Evolutionary conservation across 2,329 filamentous ascomycete species (phyloP).

Genomic region (Colletotrichum sp.): DNA sequence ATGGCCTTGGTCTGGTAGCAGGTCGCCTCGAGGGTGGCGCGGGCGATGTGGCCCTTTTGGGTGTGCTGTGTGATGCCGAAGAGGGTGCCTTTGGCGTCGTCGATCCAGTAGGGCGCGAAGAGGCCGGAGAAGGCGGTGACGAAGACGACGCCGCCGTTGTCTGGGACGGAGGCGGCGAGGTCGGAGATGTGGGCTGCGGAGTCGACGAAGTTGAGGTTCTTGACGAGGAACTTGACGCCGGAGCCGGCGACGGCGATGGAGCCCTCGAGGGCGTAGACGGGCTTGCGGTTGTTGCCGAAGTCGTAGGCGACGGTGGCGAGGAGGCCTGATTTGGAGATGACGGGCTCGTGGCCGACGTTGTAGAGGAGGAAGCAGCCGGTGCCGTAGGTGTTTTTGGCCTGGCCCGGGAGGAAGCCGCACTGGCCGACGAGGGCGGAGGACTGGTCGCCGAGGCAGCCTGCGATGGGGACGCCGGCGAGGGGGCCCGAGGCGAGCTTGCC

Average conservation of each 20-base stretch:
- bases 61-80: constrained; percentile 89
- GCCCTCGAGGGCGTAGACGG: constrained; percentile 83
- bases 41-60: constrained; percentile 83
- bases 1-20: constrained; percentile 95
- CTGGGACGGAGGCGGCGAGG: constrained; percentile 58
- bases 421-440: constrained; percentile 87
- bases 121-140: constrained; percentile 92
- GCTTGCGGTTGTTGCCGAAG: constrained; percentile 64
- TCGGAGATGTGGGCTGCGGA: constrained; percentile 54
- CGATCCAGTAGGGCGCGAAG: constrained; percentile 94
- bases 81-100: constrained; percentile 87
- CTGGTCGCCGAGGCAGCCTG: constrained; percentile 88
- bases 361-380: constrained; percentile 91
- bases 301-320: constrained; percentile 89
- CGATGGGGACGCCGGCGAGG: constrained; percentile 74
- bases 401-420: constrained; percentile 80
- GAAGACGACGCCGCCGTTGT: constrained; percentile 85
- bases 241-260: constrained; percentile 84
- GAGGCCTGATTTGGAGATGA: constrained; percentile 83
- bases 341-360: constrained; percentile 84
- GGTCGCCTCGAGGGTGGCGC: constrained; percentile 87
- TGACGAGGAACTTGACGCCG: constrained; percentile 75
- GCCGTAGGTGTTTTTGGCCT: constrained; percentile 90
- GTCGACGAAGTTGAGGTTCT: constrained; percentile 67
- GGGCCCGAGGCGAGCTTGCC: constrained; percentile 70